Conservation (phyloP, 2,329 filamentous ascomycete genomes). For the Fusarium sp. region DNA sequence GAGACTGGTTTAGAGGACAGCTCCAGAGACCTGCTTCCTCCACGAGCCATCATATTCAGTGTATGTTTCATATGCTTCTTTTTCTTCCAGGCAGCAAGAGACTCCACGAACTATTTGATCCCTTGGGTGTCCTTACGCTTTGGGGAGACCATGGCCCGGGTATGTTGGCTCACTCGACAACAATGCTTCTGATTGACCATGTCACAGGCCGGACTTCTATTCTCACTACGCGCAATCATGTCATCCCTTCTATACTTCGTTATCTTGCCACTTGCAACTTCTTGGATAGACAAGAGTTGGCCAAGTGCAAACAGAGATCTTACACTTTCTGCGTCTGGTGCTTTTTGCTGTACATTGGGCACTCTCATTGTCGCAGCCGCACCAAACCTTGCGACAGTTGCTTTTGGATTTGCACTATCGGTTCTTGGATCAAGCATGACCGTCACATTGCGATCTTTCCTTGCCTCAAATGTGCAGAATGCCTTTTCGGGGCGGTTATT, state of each 20-base stretch:
- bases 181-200: neutral
- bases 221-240: neutral
- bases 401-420: neutral
- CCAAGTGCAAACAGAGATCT: neutral
- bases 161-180: neutral
- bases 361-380: neutral
- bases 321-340: neutral
- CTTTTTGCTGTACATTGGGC: neutral
- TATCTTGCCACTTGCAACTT: neutral
- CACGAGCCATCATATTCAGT: neutral
- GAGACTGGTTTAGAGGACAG: no score
- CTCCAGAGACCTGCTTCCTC: neutral
- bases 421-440: neutral
- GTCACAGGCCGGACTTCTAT: neutral
- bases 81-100: neutral
- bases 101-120: neutral
- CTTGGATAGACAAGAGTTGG: neutral
- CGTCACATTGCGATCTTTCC: neutral
- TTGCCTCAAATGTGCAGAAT: neutral
- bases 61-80: conserved; percentile 6
- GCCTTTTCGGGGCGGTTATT: conserved; percentile 1
- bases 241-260: neutral
- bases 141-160: neutral
- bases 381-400: neutral
- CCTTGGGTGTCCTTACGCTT: neutral